These are phyloP conservation scores for Aureobasidium melanogenum DNA, from an alignment of 2,329 filamentous ascomycete species.

Conservation along the genomic window DNA sequence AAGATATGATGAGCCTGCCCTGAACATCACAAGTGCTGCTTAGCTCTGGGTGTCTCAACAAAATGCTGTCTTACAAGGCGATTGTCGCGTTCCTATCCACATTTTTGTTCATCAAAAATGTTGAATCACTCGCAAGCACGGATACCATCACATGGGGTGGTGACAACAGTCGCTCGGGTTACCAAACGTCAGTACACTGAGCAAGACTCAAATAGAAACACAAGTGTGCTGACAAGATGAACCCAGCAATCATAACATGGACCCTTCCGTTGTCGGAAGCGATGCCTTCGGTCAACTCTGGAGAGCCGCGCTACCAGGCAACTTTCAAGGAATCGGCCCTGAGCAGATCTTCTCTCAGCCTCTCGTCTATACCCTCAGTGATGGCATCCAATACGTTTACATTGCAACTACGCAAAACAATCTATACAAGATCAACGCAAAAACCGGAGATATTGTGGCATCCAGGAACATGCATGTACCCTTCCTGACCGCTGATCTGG, in stretches of 20 bases:
- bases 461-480: constrained; percentile 41
- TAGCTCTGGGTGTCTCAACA: neutral
- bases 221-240: neutral
- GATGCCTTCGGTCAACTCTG: constrained; percentile 49
- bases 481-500: constrained; percentile 38
- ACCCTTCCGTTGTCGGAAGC: constrained; percentile 49
- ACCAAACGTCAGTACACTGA: constrained; percentile 12
- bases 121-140: constrained; percentile 23
- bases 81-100: neutral
- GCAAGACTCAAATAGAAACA: rapidly evolving
- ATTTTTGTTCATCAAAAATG: neutral
- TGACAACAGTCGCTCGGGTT: constrained; percentile 19
- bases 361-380: constrained; percentile 42
- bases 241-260: constrained; percentile 50
- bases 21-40: no score
- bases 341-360: constrained; percentile 48
- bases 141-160: constrained; percentile 54
- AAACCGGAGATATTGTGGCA: constrained; percentile 15
- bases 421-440: constrained; percentile 48
- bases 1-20: no score
- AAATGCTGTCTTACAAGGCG: neutral
- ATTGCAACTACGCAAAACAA: constrained; percentile 51
- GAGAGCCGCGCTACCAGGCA: constrained; percentile 43
- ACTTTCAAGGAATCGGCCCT: constrained; percentile 36
- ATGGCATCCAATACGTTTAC: constrained; percentile 36